Base-by-base conservation (phyloP, 2,329 filamentous ascomycete genomes). In the Penicillium glabrum region DNA sequence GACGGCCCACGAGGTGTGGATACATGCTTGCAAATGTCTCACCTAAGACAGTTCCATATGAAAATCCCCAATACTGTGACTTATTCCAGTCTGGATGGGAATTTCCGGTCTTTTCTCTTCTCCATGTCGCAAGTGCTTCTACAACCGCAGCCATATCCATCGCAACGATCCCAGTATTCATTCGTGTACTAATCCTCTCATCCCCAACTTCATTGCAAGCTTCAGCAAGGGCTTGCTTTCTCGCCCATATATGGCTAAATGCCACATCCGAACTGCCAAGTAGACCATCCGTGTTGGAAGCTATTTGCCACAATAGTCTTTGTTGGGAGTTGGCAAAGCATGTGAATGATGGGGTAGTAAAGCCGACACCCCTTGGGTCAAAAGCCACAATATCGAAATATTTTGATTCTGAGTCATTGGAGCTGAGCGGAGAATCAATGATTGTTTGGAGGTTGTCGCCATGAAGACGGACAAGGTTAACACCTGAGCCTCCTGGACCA, bases 1-100 rank as follows among this genome's bases (percentile, higher is more conserved):
- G 70, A 26, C 75, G 68, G 21, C 69, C 67, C 24, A 79, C 71
- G 1, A 76, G 72, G 26, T 67, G 57, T 23, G 78, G 78, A 54
- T 72, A 79, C 67, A 80, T 70, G 4, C 73, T 72, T 9, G 78
- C 77, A 57, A 80, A 80, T 0, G 73, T 77, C n/a, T 73, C 75
- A 1, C 77, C 78, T 4, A 80, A 67, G 7, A 76, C 68, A 0
- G 76, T 79, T 5, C 78, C 78, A 56, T 84, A 84, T 4, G 33
- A 37, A 7, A 37, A 37, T 9, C 33, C 33, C 33, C 33, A 37
- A 37, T 37, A 35, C 5, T 35, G 33, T 14, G n/a, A 7, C 33
- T 35, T 35, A 9, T 35, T 3, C 16, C 5, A 35, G 2, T n/a
- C 33, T 8, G 2, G 33, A 35, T 35, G 14, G 5, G 14, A n/a